Conservation (phyloP, 495 filamentous ascomycete species). For the Darksidea phi region DNA sequence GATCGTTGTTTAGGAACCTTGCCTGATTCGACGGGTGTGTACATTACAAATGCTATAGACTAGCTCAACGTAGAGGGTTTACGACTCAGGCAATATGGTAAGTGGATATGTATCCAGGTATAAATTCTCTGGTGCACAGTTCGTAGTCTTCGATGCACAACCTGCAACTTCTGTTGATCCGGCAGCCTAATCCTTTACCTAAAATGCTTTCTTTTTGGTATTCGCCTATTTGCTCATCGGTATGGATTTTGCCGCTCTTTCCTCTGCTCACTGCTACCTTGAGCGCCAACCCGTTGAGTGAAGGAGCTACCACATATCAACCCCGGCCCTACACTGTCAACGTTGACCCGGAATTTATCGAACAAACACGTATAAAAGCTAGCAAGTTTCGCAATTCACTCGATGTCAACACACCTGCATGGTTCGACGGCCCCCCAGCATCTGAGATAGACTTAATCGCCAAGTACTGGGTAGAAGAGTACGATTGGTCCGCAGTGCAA, state of each 20-base stretch:
- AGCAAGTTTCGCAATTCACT: background rate
- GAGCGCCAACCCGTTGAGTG: background rate
- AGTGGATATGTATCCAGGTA: too few species aligned
- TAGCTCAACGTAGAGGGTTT: too few species aligned
- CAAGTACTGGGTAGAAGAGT: background rate
- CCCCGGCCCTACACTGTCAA: background rate
- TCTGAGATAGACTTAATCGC: background rate
- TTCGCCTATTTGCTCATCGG: too few species aligned
- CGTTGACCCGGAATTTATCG: background rate
- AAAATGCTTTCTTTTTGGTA: too few species aligned
- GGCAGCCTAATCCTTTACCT: too few species aligned
- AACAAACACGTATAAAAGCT: background rate
- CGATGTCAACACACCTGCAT: background rate
- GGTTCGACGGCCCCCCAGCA: constrained; percentile 1
- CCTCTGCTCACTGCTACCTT: background rate
- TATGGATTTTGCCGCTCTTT: background rate
- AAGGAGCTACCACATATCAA: background rate
- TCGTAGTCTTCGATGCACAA: too few species aligned
- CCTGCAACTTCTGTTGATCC: too few species aligned
- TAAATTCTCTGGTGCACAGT: too few species aligned
- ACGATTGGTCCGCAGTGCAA: constrained; percentile 3
- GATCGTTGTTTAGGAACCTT: too few species aligned
- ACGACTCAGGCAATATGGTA: too few species aligned
- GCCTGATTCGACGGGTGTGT: too few species aligned
- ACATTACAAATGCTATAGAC: too few species aligned